Percentiles rank a stretch among this genome's conserved stretches.
Conservation (phyloP, 23 red algal species). For the Gracilaria gracilis region DNA sequence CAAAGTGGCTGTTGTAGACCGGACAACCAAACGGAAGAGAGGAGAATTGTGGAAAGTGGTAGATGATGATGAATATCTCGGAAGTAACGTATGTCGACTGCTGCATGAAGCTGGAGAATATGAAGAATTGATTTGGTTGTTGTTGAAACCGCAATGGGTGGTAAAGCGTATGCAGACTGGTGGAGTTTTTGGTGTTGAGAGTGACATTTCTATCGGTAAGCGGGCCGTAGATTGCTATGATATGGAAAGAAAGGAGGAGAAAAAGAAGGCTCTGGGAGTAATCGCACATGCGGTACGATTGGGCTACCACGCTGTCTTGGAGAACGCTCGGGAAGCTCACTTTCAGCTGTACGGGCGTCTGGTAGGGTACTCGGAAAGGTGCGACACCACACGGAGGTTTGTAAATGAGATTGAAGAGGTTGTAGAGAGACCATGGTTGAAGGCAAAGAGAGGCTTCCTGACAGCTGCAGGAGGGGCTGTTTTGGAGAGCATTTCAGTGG, state of each 20-base stretch:
- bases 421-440: background rate
- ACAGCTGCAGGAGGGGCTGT: background rate
- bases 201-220: background rate
- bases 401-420: background rate
- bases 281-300: background rate
- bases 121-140: background rate
- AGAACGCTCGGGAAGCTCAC: background rate
- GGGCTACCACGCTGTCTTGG: background rate
- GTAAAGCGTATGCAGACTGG: background rate
- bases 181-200: background rate
- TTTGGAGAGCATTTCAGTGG: background rate
- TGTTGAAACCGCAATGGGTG: background rate
- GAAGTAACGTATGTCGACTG: background rate
- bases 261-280: background rate
- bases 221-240: background rate
- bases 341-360: conserved; percentile 10
- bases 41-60: background rate
- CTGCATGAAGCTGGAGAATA: background rate
- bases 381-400: background rate
- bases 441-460: background rate
- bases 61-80: background rate
- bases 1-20: background rate
- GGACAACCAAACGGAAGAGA: background rate
- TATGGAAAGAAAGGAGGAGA: background rate
- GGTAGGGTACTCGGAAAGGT: background rate